A percentile compares a stretch with the other conserved stretches of the same genome.
phyloP scores from a whole-genome alignment of 2,329 filamentous ascomycete species.

The Anthostomella pinea region DNA sequence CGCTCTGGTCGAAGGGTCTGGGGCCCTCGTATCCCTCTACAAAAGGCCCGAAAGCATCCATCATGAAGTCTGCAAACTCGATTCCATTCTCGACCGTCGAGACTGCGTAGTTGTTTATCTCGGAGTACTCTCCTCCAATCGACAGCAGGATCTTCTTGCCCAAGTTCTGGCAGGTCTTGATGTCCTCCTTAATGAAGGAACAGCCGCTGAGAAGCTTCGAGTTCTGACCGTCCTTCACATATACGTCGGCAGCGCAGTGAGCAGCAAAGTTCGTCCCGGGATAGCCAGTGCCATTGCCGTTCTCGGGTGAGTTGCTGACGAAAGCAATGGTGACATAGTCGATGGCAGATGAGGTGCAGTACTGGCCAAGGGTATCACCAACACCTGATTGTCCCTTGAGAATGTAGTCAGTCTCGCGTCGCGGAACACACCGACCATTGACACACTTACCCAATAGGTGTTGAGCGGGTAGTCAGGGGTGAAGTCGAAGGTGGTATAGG shows the following conservation, averaged over 20 bases:
- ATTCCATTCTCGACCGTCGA: conserved; percentile 27
- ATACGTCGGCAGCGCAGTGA: conserved; percentile 35
- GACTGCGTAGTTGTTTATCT: conserved; percentile 34
- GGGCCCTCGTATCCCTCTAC: conserved; percentile 17
- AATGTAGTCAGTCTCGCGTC: conserved; percentile 4
- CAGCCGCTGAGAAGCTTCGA: conserved; percentile 35
- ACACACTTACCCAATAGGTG: conserved; percentile 24
- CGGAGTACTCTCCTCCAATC: conserved; percentile 50
- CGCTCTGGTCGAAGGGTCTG: conserved; percentile 20
- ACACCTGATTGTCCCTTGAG: conserved; percentile 20
- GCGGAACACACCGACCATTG: background rate
- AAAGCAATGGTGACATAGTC: conserved; percentile 41
- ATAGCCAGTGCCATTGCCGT: conserved; percentile 31
- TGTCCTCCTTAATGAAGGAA: conserved; percentile 32
- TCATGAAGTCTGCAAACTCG: conserved; percentile 38
- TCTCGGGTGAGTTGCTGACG: conserved; percentile 38
- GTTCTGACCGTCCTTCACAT: conserved; percentile 22
- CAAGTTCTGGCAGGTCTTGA: conserved; percentile 49
- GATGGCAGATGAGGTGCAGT: conserved; percentile 34
- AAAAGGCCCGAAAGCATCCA: conserved; percentile 37
- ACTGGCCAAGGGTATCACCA: conserved; percentile 19
- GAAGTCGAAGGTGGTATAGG: conserved; percentile 16
- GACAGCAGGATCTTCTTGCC: conserved; percentile 64
- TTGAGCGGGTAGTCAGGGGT: conserved; percentile 25
- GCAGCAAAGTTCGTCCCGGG: conserved; percentile 38